Percentiles rank a stretch among this genome's conserved stretches.
These are phyloP conservation scores for Psilocybe cubensis DNA, from an alignment of 768 basidiomycete species.

Conservation along the genomic window DNA sequence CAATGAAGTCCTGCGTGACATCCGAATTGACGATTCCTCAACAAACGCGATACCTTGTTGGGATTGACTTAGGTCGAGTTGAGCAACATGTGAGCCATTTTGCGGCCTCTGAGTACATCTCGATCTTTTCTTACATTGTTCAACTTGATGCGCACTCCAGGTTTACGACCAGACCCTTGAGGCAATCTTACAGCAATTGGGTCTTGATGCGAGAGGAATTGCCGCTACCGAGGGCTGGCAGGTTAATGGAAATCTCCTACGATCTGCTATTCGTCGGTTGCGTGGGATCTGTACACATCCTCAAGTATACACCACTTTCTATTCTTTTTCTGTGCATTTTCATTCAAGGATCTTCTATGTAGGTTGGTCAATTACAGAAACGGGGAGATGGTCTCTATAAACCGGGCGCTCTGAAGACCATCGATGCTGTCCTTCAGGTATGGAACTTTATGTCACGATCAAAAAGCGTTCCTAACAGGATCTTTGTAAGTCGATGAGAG, in stretches of 20 bases:
- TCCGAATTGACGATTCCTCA: conserved; percentile 84
- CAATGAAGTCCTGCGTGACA: conserved; percentile 71
- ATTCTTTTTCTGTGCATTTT: neutral
- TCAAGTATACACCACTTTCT: conserved; percentile 46
- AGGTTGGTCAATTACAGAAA: conserved; percentile 73
- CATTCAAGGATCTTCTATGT: too few species aligned
- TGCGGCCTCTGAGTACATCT: too few species aligned
- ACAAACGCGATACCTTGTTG: conserved; percentile 79
- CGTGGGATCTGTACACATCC: conserved; percentile 92
- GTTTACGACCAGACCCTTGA: conserved; percentile 86
- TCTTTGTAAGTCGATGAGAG: conserved; percentile 61
- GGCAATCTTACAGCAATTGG: conserved; percentile 59
- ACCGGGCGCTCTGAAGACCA: conserved; percentile 71
- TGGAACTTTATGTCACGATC: conserved; percentile 4
- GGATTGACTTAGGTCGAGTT: conserved; percentile 76
- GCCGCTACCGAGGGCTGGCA: conserved; percentile 64
- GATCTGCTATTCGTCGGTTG: conserved; percentile 67
- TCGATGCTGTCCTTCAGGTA: conserved; percentile 79
- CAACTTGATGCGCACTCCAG: too few species aligned
- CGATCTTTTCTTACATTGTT: too few species aligned
- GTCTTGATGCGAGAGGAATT: conserved; percentile 76
- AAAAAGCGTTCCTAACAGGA: neutral
- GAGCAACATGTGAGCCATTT: conserved; percentile 79
- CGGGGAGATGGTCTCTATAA: conserved; percentile 59
- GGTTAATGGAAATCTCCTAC: conserved; percentile 61